These are phyloP conservation scores for Atkinsonella texensis DNA, from an alignment of 2,329 filamentous ascomycete genomes.

Conservation along the genomic window DNA sequence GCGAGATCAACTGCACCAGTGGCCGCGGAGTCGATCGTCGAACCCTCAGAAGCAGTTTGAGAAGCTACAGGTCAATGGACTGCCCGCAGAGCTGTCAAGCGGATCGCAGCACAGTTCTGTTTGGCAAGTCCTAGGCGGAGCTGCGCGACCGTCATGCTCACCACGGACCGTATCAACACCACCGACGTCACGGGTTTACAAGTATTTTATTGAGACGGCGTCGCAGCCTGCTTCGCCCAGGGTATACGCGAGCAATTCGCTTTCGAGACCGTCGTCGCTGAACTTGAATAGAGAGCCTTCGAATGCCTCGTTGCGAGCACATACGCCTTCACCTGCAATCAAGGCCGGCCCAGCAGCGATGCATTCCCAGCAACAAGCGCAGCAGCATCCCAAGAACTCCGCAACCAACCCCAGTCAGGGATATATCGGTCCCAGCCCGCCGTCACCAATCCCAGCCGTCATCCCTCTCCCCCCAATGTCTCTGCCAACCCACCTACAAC, in stretches of 20 bases:
- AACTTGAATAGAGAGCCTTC: constrained; percentile 27
- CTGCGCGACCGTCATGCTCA: constrained; percentile 21
- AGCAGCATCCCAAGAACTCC: constrained; percentile 5
- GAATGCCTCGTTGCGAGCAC: constrained; percentile 6
- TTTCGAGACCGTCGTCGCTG: constrained; percentile 29
- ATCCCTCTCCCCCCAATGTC: constrained; percentile 57
- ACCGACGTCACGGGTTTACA: constrained; percentile 31
- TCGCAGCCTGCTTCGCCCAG: constrained; percentile 23
- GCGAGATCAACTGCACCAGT: constrained; percentile 11
- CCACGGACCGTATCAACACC: constrained; percentile 40
- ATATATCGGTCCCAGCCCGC: constrained; percentile 19
- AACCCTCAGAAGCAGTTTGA: not conserved
- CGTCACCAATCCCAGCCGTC: constrained; percentile 38
- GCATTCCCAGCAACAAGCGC: constrained; percentile 6
- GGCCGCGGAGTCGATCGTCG: not conserved
- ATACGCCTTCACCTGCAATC: constrained; percentile 12
- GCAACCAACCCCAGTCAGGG: constrained; percentile 7
- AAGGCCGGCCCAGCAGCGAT: constrained; percentile 14
- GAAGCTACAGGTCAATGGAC: constrained; percentile 13
- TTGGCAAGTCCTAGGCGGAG: constrained; percentile 11
- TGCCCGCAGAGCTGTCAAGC: constrained; percentile 14
- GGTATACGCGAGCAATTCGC: constrained; percentile 38
- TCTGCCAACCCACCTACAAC: constrained; percentile 50
- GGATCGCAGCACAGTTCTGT: not conserved
- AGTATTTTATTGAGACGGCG: constrained; percentile 10